Percentiles rank a stretch among this genome's conserved stretches.
Evolutionary conservation across 352 stramenopile species (phyloP).

Genomic region (Aphanomyces euteiches): DNA sequence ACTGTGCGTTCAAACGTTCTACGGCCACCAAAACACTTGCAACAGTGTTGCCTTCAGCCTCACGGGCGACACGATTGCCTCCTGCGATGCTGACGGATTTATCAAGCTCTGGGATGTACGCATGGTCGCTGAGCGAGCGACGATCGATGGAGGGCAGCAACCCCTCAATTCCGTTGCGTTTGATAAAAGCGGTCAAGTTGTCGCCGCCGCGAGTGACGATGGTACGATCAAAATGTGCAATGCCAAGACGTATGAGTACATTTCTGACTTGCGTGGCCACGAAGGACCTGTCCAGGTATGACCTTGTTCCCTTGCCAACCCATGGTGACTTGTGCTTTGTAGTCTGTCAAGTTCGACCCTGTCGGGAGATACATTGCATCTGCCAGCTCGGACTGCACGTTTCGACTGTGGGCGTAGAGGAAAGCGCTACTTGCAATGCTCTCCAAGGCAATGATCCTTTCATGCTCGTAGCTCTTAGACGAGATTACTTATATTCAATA

Average conservation of each 20-base stretch:
- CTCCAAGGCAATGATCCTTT: too few species aligned
- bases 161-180: constrained; percentile 89
- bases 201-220: constrained; percentile 88
- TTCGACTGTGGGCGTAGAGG: constrained; percentile 81
- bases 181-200: constrained; percentile 81
- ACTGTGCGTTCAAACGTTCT: constrained; percentile 92
- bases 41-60: constrained; percentile 88
- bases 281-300: constrained; percentile 90
- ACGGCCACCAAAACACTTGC: constrained; percentile 92
- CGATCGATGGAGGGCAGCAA: constrained; percentile 82
- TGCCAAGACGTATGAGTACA: constrained; percentile 60
- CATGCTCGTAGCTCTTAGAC: too few species aligned
- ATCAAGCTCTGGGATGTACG: constrained; percentile 95
- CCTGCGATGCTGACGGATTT: constrained; percentile 91
- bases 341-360: constrained; percentile 88
- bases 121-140: constrained; percentile 89
- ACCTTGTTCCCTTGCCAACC: constrained; percentile 28
- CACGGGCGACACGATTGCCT: constrained; percentile 85
- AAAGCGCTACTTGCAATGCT: too few species aligned
- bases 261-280: constrained; percentile 84
- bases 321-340: constrained; percentile 26
- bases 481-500: too few species aligned
- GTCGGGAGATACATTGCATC: constrained; percentile 86
- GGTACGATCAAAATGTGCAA: constrained; percentile 86
- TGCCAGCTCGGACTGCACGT: constrained; percentile 90